Conservation (phyloP, 176 grass and related monocot species). For the Oryza glaberrima region DNA sequence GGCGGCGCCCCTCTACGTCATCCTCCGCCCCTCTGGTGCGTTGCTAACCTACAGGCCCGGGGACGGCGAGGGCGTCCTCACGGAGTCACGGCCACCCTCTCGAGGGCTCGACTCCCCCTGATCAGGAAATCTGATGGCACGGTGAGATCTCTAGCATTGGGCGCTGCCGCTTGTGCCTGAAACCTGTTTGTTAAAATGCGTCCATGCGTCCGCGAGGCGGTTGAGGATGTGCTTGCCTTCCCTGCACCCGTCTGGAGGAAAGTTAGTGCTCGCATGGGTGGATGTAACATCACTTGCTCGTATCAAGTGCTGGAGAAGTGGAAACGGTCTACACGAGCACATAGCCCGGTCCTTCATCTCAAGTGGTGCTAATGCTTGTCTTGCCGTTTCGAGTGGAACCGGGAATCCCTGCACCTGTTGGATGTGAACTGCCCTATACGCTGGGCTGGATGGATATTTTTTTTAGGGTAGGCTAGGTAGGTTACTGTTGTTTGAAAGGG, state of each 20-base stretch:
- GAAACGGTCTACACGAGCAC: conserved; percentile 27
- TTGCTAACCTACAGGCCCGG: conserved; percentile 23
- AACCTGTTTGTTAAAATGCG: conserved; percentile 34
- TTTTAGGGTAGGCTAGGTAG: conserved; percentile 32
- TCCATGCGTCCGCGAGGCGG: neutral
- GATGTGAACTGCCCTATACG: conserved; percentile 27
- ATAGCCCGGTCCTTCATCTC: conserved; percentile 36
- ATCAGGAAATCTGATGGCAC: neutral
- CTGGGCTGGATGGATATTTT: conserved; percentile 16
- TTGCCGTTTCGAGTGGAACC: conserved; percentile 48
- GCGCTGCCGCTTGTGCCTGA: neutral
- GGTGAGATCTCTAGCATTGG: neutral
- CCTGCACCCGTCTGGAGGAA: conserved; percentile 25
- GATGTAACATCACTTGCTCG: conserved; percentile 22
- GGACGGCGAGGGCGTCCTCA: neutral
- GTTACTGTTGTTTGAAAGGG: neutral
- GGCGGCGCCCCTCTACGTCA: conserved; percentile 32
- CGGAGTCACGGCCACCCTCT: neutral
- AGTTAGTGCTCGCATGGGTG: conserved; percentile 36
- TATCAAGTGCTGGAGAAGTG: conserved; percentile 25
- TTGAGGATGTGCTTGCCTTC: conserved; percentile 26
- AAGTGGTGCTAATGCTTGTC: conserved; percentile 35
- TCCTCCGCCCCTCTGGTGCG: conserved; percentile 10
- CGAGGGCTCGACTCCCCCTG: neutral
- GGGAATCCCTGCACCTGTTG: conserved; percentile 36